A percentile compares a stretch with the other conserved stretches of the same genome.
Conservation (phyloP, 495 filamentous ascomycete genomes). For the Copromyces sp. region DNA sequence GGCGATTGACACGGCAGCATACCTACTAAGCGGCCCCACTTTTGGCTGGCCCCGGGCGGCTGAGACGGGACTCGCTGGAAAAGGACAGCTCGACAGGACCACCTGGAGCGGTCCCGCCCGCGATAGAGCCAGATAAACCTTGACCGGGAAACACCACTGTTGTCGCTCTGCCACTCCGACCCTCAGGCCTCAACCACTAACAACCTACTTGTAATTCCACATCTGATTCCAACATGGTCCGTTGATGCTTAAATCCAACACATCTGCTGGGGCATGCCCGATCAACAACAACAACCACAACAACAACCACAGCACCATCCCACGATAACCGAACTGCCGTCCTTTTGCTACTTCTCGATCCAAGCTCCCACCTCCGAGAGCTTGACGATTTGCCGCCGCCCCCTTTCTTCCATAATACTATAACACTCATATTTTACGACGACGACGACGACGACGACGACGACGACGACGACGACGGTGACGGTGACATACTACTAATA, state of each 20-base stretch:
- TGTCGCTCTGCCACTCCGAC: neutral
- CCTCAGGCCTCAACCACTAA: neutral
- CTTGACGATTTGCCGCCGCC: neutral
- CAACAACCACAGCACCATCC: neutral
- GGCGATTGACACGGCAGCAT: neutral
- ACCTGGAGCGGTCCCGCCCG: neutral
- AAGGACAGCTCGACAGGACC: neutral
- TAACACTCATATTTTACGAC: neutral
- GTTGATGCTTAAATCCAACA: neutral
- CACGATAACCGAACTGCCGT: neutral
- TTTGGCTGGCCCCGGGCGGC: neutral
- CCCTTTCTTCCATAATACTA: neutral
- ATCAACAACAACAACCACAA: neutral
- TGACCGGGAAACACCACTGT: neutral
- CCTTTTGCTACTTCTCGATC: neutral
- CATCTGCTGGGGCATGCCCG: constrained; percentile 1
- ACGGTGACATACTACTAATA: constrained; percentile 1
- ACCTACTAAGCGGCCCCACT: neutral
- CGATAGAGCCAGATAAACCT: neutral
- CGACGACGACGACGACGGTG: neutral
- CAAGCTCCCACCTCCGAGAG: neutral
- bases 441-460: neutral
- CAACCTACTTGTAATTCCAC: too few relatives aligned
- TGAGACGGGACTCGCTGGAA: neutral
- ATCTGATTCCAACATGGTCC: neutral